These are phyloP conservation scores for Fusarium drepaniforme DNA, from an alignment of 2,329 filamentous ascomycete species.

Conservation along the genomic window DNA sequence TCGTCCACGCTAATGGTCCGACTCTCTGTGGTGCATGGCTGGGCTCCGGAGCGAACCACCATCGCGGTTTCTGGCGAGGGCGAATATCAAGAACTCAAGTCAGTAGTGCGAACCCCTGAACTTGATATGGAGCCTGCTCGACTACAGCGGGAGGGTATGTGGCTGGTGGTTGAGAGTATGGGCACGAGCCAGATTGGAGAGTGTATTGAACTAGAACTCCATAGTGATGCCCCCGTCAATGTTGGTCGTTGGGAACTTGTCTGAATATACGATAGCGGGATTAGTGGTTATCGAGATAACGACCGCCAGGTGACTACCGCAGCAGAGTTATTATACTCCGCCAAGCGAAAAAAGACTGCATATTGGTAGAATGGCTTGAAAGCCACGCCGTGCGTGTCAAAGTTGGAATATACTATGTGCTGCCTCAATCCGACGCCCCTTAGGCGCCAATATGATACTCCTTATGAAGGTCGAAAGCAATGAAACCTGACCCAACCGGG, in stretches of 20 bases:
- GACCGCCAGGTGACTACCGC: neutral
- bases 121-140: constrained; percentile 79
- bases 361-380: neutral
- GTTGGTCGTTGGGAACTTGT: constrained; percentile 57
- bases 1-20: constrained; percentile 70
- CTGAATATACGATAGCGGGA: constrained; percentile 8
- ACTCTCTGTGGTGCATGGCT: constrained; percentile 79
- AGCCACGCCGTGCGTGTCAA: constrained; percentile 14
- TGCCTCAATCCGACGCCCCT: constrained; percentile 28
- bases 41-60: constrained; percentile 74
- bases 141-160: constrained; percentile 69
- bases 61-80: constrained; percentile 78
- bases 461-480: constrained; percentile 15
- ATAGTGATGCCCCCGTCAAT: constrained; percentile 61
- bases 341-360: neutral
- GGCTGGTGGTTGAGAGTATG: constrained; percentile 86
- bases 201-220: constrained; percentile 65
- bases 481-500: constrained; percentile 37
- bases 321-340: neutral
- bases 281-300: neutral
- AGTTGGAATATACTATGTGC: constrained; percentile 19
- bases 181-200: constrained; percentile 61
- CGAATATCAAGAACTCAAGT: constrained; percentile 76
- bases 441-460: constrained; percentile 24
- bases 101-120: constrained; percentile 77